Evolutionary conservation across 441 rosid genomes (phyloP).

Genomic region (Lepidium campestre): DNA sequence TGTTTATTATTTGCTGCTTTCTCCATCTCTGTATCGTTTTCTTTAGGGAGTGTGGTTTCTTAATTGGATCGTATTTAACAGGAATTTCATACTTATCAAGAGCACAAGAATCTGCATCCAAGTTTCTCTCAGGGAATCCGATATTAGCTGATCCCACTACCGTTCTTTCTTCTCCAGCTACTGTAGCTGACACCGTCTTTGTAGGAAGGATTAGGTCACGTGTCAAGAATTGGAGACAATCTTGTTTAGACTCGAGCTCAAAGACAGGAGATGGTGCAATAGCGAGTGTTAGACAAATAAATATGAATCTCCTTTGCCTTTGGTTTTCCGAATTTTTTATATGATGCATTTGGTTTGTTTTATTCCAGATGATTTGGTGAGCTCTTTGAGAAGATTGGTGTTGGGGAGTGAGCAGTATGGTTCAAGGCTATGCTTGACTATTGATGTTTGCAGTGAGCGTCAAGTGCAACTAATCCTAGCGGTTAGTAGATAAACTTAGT

Average conservation of each 20-base stretch:
- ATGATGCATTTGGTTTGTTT: not conserved
- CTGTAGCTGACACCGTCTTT: constrained; percentile 70
- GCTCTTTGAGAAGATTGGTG: constrained; percentile 52
- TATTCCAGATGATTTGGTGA: constrained; percentile 50
- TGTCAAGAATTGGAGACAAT: constrained; percentile 64
- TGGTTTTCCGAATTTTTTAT: not conserved
- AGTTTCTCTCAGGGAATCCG: constrained; percentile 52
- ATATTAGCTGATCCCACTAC: constrained; percentile 23
- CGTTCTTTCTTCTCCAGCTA: constrained; percentile 37
- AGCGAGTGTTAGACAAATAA: constrained; percentile 9
- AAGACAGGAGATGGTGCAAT: constrained; percentile 44
- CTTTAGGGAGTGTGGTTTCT: not conserved
- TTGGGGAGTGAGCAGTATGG: constrained; percentile 53
- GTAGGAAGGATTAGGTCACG: constrained; percentile 60
- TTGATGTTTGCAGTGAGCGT: constrained; percentile 81
- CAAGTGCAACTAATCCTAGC: constrained; percentile 67
- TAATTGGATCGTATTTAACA: constrained; percentile 14
- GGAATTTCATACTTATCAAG: constrained; percentile 83
- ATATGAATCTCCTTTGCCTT: constrained; percentile 12
- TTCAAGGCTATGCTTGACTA: constrained; percentile 66
- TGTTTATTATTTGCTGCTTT: constrained; percentile 29
- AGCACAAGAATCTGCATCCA: constrained; percentile 68
- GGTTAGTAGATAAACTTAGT: constrained; percentile 35
- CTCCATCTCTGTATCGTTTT: not conserved
- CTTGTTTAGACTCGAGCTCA: constrained; percentile 35